Evolutionary conservation across 2,329 filamentous ascomycete genomes (phyloP).

Genomic region (Epichloe hybrida): DNA sequence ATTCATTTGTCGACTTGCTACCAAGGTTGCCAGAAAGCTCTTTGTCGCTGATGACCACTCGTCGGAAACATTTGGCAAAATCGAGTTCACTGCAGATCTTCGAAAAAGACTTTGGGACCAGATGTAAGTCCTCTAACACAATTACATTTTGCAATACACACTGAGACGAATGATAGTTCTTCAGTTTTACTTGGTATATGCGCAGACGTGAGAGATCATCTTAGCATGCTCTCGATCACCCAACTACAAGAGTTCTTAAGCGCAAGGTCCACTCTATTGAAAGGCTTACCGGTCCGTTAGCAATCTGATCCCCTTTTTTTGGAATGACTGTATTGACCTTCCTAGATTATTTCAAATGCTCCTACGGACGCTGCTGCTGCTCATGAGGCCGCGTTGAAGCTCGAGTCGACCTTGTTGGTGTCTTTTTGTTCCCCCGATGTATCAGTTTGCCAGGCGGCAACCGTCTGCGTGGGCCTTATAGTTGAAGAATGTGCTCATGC

Average conservation of each 20-base stretch:
- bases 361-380: slow-evolving; percentile 42
- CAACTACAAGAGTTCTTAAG: slow-evolving; percentile 43
- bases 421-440: slow-evolving; percentile 53
- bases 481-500: slow-evolving; percentile 46
- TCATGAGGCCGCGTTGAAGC: slow-evolving; percentile 35
- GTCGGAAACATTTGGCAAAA: slow-evolving; percentile 12
- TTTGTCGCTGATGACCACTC: slow-evolving; percentile 22
- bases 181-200: slow-evolving; percentile 33
- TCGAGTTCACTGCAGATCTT: slow-evolving; percentile 15
- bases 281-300: slow-evolving; percentile 32
- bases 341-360: slow-evolving; percentile 40
- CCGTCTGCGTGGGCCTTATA: slow-evolving; percentile 45
- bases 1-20: slow-evolving; percentile 33
- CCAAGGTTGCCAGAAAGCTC: slow-evolving; percentile 33
- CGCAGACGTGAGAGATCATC: slow-evolving; percentile 30
- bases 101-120: slow-evolving; percentile 37
- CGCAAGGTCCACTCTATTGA: slow-evolving; percentile 39
- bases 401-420: slow-evolving; percentile 50
- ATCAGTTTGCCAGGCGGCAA: slow-evolving; percentile 51
- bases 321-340: slow-evolving; percentile 5
- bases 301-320: not conserved
- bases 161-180: slow-evolving; percentile 12
- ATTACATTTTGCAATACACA: not conserved
- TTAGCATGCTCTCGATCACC: slow-evolving; percentile 29
- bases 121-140: slow-evolving; percentile 26